These are phyloP conservation scores for Spinellus fusiger DNA, from an alignment of 192 early-diverging fungal genomes.

Conservation along the genomic window DNA sequence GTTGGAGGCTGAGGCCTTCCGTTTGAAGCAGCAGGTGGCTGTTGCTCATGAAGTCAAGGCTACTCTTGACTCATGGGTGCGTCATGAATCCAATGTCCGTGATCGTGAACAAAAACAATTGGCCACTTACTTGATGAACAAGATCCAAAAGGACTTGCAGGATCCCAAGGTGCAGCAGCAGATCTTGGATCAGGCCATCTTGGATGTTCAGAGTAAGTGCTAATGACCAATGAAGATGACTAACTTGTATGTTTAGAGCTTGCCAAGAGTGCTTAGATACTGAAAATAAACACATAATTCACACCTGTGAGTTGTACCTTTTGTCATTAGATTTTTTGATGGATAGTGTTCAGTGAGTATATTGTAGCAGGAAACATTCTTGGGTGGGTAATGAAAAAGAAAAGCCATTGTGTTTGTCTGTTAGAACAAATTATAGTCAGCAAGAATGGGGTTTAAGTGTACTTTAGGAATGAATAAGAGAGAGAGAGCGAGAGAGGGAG, in stretches of 20 bases:
- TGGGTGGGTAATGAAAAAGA: too few species aligned
- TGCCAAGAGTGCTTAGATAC: conserved; percentile 15
- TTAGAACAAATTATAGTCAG: too few species aligned
- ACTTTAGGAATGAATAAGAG: too few species aligned
- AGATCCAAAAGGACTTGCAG: conserved; percentile 60
- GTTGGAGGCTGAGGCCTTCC: conserved; percentile 92
- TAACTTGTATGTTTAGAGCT: conserved; percentile 9
- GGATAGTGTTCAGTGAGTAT: too few species aligned
- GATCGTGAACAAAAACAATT: conserved; percentile 90
- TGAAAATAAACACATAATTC: conserved; percentile 1
- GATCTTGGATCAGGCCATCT: conserved; percentile 52
- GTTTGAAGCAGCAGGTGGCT: conserved; percentile 88
- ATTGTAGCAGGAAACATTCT: too few species aligned
- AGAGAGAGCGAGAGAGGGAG: too few species aligned
- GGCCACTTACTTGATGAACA: conserved; percentile 79
- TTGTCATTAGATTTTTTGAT: neutral
- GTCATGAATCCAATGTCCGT: conserved; percentile 90
- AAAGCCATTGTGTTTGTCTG: too few species aligned
- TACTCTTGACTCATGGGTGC: conserved; percentile 94
- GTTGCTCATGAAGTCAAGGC: conserved; percentile 79
- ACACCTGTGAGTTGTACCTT: neutral
- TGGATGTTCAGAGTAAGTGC: conserved; percentile 50
- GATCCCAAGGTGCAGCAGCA: conserved; percentile 63
- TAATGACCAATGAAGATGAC: neutral
- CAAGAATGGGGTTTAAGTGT: too few species aligned